Evolutionary conservation across 2,329 filamentous ascomycete species (phyloP).

Genomic region (Mollisiaceae sp.): DNA sequence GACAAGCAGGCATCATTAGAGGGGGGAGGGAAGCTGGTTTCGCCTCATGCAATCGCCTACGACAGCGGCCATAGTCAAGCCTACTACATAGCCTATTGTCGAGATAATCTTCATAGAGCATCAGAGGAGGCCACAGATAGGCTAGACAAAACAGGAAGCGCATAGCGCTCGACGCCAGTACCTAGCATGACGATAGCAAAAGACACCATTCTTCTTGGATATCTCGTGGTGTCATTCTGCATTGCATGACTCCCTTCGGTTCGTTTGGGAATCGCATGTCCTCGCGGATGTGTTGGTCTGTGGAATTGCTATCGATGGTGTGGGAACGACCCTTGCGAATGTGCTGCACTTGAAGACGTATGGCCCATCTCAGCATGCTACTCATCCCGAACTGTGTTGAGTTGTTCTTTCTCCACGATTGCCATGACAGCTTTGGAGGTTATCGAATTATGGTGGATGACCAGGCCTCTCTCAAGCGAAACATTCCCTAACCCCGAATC

Average conservation of each 20-base stretch:
- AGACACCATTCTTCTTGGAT: slow-evolving; percentile 50
- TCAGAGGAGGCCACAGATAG: slow-evolving; percentile 45
- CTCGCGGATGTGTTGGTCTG: slow-evolving; percentile 9
- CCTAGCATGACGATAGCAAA: slow-evolving; percentile 82
- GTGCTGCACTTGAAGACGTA: background rate
- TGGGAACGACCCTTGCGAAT: slow-evolving; percentile 5
- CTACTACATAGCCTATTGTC: slow-evolving; percentile 66
- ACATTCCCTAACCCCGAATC: slow-evolving; percentile 9
- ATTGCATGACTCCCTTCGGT: slow-evolving; percentile 39
- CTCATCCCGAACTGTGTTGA: background rate
- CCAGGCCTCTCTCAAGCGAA: slow-evolving; percentile 12
- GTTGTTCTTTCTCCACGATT: background rate
- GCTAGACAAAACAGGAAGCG: slow-evolving; percentile 60
- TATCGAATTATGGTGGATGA: background rate
- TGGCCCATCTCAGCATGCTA: background rate
- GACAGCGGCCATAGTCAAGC: slow-evolving; percentile 44
- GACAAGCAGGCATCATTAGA: slow-evolving; percentile 19
- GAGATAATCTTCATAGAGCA: slow-evolving; percentile 73
- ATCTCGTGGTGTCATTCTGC: slow-evolving; percentile 44
- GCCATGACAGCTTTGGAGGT: background rate
- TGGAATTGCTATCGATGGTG: slow-evolving; percentile 1
- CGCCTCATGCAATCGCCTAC: slow-evolving; percentile 41
- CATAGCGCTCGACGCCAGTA: slow-evolving; percentile 67
- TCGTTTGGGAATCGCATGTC: slow-evolving; percentile 17
- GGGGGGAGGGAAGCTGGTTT: slow-evolving; percentile 30